A percentile compares a stretch with the other conserved stretches of the same genome.
These are phyloP conservation scores for Camellia oleifera DNA, from an alignment of 179 eudicot species.

Conservation along the genomic window DNA sequence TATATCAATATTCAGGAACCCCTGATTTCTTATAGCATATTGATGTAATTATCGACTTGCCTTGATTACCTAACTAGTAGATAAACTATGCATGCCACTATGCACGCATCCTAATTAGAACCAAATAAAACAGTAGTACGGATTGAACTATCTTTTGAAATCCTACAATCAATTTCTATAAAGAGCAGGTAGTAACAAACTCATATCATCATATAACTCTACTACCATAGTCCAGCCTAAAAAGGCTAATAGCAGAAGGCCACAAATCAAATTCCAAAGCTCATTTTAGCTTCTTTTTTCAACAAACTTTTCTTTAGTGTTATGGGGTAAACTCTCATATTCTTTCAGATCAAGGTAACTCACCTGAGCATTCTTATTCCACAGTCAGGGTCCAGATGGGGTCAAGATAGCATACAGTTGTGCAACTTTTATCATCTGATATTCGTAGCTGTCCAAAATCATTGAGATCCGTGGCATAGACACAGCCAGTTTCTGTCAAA, in stretches of 20 bases:
- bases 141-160: neutral
- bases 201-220: neutral
- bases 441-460: conserved; percentile 89
- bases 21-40: too few species aligned
- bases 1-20: too few species aligned
- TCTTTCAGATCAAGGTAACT: neutral
- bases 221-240: too few species aligned
- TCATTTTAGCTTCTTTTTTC: too few species aligned
- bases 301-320: too few species aligned
- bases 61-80: neutral
- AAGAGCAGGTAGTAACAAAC: neutral
- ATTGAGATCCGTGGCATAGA: conserved; percentile 84
- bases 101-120: neutral
- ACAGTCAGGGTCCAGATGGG: neutral
- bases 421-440: conserved; percentile 50
- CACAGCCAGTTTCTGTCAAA: conserved; percentile 74
- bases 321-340: too few species aligned
- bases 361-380: neutral
- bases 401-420: conserved; percentile 54
- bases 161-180: neutral
- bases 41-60: too few species aligned
- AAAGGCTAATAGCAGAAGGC: too few species aligned
- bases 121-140: neutral
- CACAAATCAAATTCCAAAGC: too few species aligned
- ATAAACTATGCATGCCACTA: neutral